Base-by-base conservation (phyloP, 495 filamentous ascomycete species). In the Saxispiralis lemnorum region DNA sequence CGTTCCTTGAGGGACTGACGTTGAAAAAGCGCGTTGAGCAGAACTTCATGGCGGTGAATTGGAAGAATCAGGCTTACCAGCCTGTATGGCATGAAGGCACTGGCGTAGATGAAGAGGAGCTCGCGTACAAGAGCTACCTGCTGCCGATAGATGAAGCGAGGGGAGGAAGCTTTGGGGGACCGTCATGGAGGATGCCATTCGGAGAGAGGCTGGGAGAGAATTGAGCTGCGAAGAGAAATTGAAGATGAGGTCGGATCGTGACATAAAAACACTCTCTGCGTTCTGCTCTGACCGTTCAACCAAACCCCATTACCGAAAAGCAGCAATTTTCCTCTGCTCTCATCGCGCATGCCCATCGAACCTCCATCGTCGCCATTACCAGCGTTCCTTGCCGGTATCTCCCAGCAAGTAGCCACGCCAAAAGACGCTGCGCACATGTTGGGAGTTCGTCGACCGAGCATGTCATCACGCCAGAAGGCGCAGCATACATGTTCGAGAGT, bases 101-200 rank as follows among this genome's bases (percentile, higher is more conserved):
- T 1, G 64, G 65, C 7, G 66, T 68, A 2, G 54, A 67, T 54
- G 58, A 55, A 7, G 66, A 69, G 20, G 66, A 70, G 46, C 47
- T 52, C 16, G 35, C 56, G 43, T 70, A 69, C 48, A 41, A 59
- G 42, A 60, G 57, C 41, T 49, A 56, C 32, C 44, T 70, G 28
- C n/a, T 69, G 34, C 51, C 60, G 2, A 46, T 68, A 7, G 55
- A 56, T 2, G 66, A 66, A 38, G 66, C 64, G 12, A 36, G 59
- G n/a, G n/a, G 16, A n/a, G 49, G 38, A 64, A 58, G 48, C 45
- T 70, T 41, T 46, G 51, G 7, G 56, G 53, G 38, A 58, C 47
- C 32, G 49, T 69, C 14, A 56, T 53, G 59, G 55, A 52, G 43
- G 59, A 66, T 48, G 63, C 65, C 17, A 57, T 69, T n/a, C 35